Conservation (phyloP, 2,329 filamentous ascomycete genomes). For the Aspergillus candidus region DNA sequence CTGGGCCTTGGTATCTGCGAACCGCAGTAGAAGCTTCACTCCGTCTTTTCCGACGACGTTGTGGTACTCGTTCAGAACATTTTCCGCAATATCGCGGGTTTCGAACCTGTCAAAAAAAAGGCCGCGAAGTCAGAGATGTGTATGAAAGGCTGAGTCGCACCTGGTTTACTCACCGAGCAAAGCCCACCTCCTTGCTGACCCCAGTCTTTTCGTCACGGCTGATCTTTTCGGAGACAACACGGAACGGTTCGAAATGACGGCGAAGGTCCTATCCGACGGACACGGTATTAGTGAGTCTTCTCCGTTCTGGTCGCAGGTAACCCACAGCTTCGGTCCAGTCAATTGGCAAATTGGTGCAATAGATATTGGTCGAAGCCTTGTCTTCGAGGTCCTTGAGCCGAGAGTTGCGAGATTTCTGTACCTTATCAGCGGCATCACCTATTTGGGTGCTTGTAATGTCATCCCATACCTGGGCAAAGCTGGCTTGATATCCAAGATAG, state of each 20-base stretch:
- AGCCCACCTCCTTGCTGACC: constrained; percentile 92
- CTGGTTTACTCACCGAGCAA: constrained; percentile 65
- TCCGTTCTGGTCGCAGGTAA: not conserved
- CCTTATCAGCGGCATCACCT: constrained; percentile 18
- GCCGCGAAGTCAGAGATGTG: constrained; percentile 4
- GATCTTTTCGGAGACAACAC: constrained; percentile 89
- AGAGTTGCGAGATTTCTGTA: constrained; percentile 91
- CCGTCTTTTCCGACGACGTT: constrained; percentile 72
- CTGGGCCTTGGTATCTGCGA: constrained; percentile 92
- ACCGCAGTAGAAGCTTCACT: constrained; percentile 85
- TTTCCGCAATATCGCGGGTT: constrained; percentile 78
- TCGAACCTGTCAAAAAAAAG: constrained; percentile 64
- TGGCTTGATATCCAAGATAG: constrained; percentile 91
- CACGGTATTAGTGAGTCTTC: not conserved
- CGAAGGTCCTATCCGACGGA: constrained; percentile 59
- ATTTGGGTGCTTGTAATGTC: too few relatives aligned
- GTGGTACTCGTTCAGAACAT: constrained; percentile 81
- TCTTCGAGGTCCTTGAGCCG: constrained; percentile 95
- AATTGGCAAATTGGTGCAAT: constrained; percentile 94
- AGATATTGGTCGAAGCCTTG: constrained; percentile 84
- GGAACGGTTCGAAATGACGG: constrained; percentile 48
- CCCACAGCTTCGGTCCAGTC: constrained; percentile 82
- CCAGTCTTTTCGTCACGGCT: constrained; percentile 79
- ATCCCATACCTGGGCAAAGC: constrained; percentile 74
- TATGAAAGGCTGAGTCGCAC: constrained; percentile 1